Evolutionary conservation across 768 basidiomycete species (phyloP), one percentile per base, ranked within the genome.

Genomic region (Leccinum disarticulatum): DNA sequence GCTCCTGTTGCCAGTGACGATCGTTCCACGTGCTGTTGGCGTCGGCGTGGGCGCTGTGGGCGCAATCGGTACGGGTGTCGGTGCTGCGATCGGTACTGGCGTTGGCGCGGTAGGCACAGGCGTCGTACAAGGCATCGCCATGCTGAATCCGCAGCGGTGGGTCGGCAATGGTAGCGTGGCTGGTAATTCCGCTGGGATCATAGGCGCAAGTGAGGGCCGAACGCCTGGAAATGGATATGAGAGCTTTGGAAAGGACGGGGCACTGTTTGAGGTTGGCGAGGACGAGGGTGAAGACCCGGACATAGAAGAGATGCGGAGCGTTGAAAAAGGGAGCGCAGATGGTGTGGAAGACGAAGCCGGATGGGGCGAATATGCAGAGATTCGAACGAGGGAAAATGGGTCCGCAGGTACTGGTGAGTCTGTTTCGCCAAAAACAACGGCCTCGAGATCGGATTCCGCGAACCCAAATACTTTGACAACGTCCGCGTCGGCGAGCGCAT

Each of bases 111-210:
- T 53, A 3, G 86, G 89, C 0, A 84, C 77, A 3, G 90, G 87
- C 8, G 90, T 93, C 3, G 92, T 87, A 3, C 88, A 88, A 58
- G 93, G 93, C 1, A 87, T 95, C 38, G 78, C 88, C 1, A 95
- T 94, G 92, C 79, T 95, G 35, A 95, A 95, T 68, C 93, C 94
- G 1, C 87, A 91, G 68, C 80, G 89, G 58, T 96, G 92, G 93
- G 86, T 81, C 9, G 87, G 86, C 15, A 73, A 72, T 15, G 72
- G 51, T 4, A 52, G 59, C 27, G 55, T 54, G 5, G 55, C 47
- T 15, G 59, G 52, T 49, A 52, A 28, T 52, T 47, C 56, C 3
- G 30, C 41, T 7, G 11, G 25, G 7, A 9, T 50, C 19, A 19
- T 22, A 5, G 52, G 46, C 2, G 19, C n/a, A 6, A 57, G 14